phyloP scores from a whole-genome alignment of 164 flowering plant genomes.

The Litsea cubeba region DNA sequence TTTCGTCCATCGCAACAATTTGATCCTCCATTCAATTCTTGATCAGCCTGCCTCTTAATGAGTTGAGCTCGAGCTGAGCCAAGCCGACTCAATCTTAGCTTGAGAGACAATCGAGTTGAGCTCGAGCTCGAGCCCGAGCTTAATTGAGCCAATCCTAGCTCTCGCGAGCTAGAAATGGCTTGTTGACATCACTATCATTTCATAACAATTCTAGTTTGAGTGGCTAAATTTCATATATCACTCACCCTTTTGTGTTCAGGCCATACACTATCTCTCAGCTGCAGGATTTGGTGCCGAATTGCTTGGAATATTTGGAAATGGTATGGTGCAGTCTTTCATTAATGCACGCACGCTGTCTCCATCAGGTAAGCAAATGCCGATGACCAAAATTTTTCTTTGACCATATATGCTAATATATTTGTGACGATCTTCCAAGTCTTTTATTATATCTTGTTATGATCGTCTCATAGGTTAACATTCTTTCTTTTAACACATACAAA shows the following conservation, averaged over 20 bases:
- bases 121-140: too few relatives aligned
- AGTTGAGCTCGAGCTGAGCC: too few relatives aligned
- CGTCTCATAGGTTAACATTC: background rate
- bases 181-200: too few relatives aligned
- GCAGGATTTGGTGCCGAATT: slow-evolving; percentile 99
- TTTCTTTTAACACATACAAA: background rate
- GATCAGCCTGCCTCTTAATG: too few relatives aligned
- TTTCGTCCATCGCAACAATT: too few relatives aligned
- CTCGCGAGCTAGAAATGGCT: too few relatives aligned
- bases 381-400: background rate
- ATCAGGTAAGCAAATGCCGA: slow-evolving; percentile 40
- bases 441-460: background rate
- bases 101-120: too few relatives aligned
- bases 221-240: slow-evolving; percentile 5
- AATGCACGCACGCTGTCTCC: slow-evolving; percentile 84
- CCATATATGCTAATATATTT: background rate
- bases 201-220: too few relatives aligned
- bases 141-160: too few relatives aligned
- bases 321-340: slow-evolving; percentile 96
- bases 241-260: slow-evolving; percentile 38
- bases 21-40: too few relatives aligned
- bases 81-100: too few relatives aligned
- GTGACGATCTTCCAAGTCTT: background rate
- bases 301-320: slow-evolving; percentile 92
- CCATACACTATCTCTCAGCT: slow-evolving; percentile 84